phyloP scores from a whole-genome alignment of 2,329 filamentous ascomycete species.

The Pseudopyricularia cyperi region DNA sequence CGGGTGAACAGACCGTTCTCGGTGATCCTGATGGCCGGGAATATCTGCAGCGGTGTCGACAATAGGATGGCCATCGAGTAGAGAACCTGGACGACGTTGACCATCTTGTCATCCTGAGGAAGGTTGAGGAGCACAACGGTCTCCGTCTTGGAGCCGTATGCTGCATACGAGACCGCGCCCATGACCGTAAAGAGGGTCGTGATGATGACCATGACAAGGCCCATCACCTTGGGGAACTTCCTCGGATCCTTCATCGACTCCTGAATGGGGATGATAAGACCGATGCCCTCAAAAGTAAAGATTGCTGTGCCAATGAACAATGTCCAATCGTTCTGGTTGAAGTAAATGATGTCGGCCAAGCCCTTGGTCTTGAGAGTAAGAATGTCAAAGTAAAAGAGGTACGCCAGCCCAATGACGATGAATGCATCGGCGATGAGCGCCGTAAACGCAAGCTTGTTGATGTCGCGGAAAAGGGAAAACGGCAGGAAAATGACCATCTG shows the following conservation, averaged over 20 bases:
- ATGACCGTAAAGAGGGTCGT: constrained; percentile 82
- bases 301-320: constrained; percentile 98
- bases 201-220: constrained; percentile 88
- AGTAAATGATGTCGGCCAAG: constrained; percentile 73
- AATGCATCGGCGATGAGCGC: constrained; percentile 89
- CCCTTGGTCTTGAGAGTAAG: constrained; percentile 66
- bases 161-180: constrained; percentile 88
- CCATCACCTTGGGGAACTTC: constrained; percentile 83
- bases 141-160: constrained; percentile 88
- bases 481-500: constrained; percentile 94
- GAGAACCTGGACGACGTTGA: constrained; percentile 91
- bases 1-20: constrained; percentile 88
- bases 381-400: constrained; percentile 92
- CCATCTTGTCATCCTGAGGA: constrained; percentile 86
- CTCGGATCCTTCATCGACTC: constrained; percentile 87
- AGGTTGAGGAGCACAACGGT: constrained; percentile 94
- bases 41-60: constrained; percentile 90
- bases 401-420: constrained; percentile 82
- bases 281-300: constrained; percentile 97
- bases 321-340: constrained; percentile 89
- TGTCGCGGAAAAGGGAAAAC: constrained; percentile 86
- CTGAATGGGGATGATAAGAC: constrained; percentile 94
- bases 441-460: constrained; percentile 92
- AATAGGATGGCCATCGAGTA: constrained; percentile 97
- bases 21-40: constrained; percentile 92